These are phyloP conservation scores for Zygnema circumcarinatum DNA, from an alignment of 139 green algal genomes.

Conservation along the genomic window DNA sequence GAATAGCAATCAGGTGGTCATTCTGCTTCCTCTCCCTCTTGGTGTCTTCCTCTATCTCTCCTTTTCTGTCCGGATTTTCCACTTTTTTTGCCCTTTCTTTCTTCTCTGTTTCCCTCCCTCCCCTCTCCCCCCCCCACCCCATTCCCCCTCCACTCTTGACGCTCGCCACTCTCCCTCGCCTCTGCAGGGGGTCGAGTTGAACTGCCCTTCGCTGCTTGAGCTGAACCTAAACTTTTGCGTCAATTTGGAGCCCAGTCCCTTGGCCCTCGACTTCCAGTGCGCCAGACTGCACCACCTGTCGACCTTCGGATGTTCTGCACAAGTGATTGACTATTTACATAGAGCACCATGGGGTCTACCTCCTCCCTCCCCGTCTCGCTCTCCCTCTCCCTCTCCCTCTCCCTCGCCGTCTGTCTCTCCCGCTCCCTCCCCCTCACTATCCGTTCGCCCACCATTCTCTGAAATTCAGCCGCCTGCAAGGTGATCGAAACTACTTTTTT, in stretches of 20 bases:
- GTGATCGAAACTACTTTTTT: not conserved
- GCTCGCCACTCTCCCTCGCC: too few species aligned
- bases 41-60: too few species aligned
- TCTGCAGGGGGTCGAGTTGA: not conserved
- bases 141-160: too few species aligned
- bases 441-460: not conserved
- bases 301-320: not conserved
- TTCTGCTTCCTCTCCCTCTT: too few species aligned
- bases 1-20: too few species aligned
- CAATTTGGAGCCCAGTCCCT: not conserved
- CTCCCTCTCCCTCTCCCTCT: not conserved
- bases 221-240: not conserved
- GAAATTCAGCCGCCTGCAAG: not conserved
- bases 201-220: not conserved
- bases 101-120: too few species aligned
- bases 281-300: not conserved
- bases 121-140: too few species aligned
- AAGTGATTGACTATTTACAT: not conserved
- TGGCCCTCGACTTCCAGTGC: not conserved
- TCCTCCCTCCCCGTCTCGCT: not conserved
- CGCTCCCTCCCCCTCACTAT: not conserved
- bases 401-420: not conserved
- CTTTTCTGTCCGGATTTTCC: too few species aligned
- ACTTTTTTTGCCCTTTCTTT: too few species aligned
- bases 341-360: not conserved